Evolutionary conservation across 2,329 filamentous ascomycete species (phyloP).

Genomic region (Venturiaceae sp.): DNA sequence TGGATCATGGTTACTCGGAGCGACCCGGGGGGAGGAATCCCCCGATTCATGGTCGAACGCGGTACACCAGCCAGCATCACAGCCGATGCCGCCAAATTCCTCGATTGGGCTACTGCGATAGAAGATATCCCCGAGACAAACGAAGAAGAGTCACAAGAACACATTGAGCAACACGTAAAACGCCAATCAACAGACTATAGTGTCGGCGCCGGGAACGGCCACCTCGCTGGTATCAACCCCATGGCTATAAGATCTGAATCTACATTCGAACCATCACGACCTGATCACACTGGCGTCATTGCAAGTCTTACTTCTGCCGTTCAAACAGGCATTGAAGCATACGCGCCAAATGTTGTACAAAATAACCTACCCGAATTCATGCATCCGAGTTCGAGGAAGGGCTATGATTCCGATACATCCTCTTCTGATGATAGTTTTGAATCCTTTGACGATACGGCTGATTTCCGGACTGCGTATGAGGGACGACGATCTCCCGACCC

Average conservation of each 20-base stretch:
- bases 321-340: constrained; percentile 20
- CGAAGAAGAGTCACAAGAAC: constrained; percentile 20
- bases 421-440: constrained; percentile 12
- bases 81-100: constrained; percentile 68
- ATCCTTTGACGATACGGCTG: constrained; percentile 33
- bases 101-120: constrained; percentile 61
- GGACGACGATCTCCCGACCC: constrained; percentile 16
- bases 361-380: constrained; percentile 8
- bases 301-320: constrained; percentile 18
- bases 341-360: constrained; percentile 18
- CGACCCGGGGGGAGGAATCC: constrained; percentile 81
- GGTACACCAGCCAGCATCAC: constrained; percentile 76
- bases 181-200: background rate
- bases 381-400: background rate
- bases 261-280: background rate
- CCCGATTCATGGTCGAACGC: constrained; percentile 83
- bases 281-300: constrained; percentile 16
- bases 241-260: background rate
- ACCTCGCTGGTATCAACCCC: background rate
- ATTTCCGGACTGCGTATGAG: constrained; percentile 24
- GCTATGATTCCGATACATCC: constrained; percentile 15
- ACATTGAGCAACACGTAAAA: constrained; percentile 3
- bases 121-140: constrained; percentile 29
- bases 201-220: constrained; percentile 4
- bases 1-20: constrained; percentile 91